Evolutionary conservation across 331 rosid species (phyloP), one percentile per base, ranked within the genome.

Genomic region (Quercus phellos): DNA sequence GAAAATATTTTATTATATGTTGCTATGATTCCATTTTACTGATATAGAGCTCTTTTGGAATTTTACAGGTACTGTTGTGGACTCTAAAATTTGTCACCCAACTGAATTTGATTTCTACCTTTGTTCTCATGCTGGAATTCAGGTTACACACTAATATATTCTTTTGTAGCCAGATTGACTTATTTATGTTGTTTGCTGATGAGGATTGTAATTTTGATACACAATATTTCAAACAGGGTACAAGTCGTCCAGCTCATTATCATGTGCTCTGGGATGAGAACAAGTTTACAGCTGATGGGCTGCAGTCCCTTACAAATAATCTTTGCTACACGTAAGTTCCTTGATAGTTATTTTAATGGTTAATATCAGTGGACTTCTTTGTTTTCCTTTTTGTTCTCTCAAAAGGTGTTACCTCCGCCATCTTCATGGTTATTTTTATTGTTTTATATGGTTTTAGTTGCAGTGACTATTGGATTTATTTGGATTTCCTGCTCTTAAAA

Each of bases 191-290:
- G 19, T n/a, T 64, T 60, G 17, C 12, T 42, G 42, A 54, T 35
- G 42, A 29, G 42, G 27, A 72, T 73, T 68, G 22, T 6, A 17
- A 54, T n/a, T 50, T 11, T 29, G 51, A 74, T 13, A 17, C 18
- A 51, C 22, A n/a, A 67, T 51, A 7, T 86, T 54, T 78, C 30
- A 68, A 19, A 69, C 85, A 95, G 99, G 99, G 99, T 24, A 95
- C 99, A 1, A 95, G 99, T 74, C 94, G 99, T 3, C 99, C 99
- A 0, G 98, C 99, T 59, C 99, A 95, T 79, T 95, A 95, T 79
- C 99, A 95, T 68, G 99, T 95, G 0, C 26, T 95, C 14, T 95
- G 99, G 99, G 99, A 95, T 70, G 99, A 95, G 17, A 95, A 95
- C 84, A 85, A 91, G 73, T 95, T 95, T 21, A 86, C 92, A 14